Evolutionary conservation across 331 rosid species (phyloP), one percentile per base, ranked within the genome.

Genomic region (Acacia pycnantha): DNA sequence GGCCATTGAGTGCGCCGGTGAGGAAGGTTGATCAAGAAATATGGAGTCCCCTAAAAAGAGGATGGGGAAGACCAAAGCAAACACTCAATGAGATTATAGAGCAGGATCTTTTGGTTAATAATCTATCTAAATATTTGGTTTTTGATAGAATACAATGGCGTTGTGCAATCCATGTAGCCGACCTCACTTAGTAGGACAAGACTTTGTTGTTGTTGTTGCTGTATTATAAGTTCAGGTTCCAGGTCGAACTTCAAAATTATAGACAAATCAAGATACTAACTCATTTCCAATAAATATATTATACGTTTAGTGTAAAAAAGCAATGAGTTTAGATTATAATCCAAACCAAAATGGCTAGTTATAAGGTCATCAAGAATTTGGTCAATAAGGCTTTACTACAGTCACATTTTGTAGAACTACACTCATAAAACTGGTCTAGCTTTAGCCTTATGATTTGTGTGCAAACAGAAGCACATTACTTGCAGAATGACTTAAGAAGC

Each of bases 401-500:
- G 37, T 21, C 50, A 75, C 24, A 18, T 59, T 76, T 76, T 40
- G 70, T 27, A 43, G 43, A 67, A 27, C 15, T 27, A 77, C 62
- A 14, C 11, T 19, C 4, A 61, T 5, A 61, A 41, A 24, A 40
- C 6, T 18, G 47, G 53, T 69, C 21, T 22, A 70, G 18, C 11
- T 62, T 64, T 12, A 48, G 79, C 37, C 74, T 59, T 67, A 27
- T 31, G 40, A 79, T 76, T 56, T 47, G 76, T 37, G 44, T 29
- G 70, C 48, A 54, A 70, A 77, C 41, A 56, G 14, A 44, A 29
- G 61, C 66, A 33, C 46, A 47, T 62, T 47, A 31, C 48, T 43
- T 62, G 81, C 9, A 29, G 27, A 77, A 33, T 76, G 46, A 56
- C 54, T 71, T 54, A 70, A 80, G 65, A 40, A 68, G 35, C 74